Evolutionary conservation across 139 green algal genomes (phyloP), one percentile per base, ranked within the genome.

Genomic region (Marvania coccoides): DNA sequence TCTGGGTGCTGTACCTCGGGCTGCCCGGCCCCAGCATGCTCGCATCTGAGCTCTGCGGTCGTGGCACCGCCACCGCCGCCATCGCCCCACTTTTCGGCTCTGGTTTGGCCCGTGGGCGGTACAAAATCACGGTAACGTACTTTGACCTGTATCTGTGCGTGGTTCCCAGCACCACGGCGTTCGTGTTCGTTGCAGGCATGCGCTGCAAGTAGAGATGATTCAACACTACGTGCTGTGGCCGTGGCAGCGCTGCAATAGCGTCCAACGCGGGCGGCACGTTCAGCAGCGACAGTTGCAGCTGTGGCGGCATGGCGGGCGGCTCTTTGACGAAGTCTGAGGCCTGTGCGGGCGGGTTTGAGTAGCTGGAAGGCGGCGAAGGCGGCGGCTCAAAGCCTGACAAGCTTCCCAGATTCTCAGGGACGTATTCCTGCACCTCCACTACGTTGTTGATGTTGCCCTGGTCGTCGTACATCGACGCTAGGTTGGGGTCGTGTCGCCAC

Each of bases 401-500:
- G 51, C 83, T 85, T 58, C 95, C 94, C 39, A 97, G 73, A 73
- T 97, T 96, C 65, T 99, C 94, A 3, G 92, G 88, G 26, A 95
- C 86, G 64, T 94, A 96, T 79, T 98, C 92, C 66, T 94, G 85
- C 45, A 96, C 94, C 81, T 98, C 94, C 19, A 98, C 72, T 29
- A 98, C 87, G 65, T 99, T 99, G 85, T 99, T 99, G 23, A 99
- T 89, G 71, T 98, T 99, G 59, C 87, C 87, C 72, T 89, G 84
- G 61, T 98, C 94, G 62, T 99, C 94, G 47, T 92, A 95, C 83
- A 98, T 95, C 34, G 88, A 90, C 0, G 87, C 78, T 76, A 95
- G 88, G 78, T 97, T 95, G 30, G 93, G 89, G 37, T 95, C 94
- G 64, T 97, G 95, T 63, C 90, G 88, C 94, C 94, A 99, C 47